Conservation (phyloP, 1,139 yeast genomes). For the Suhomyces yuchorum region DNA sequence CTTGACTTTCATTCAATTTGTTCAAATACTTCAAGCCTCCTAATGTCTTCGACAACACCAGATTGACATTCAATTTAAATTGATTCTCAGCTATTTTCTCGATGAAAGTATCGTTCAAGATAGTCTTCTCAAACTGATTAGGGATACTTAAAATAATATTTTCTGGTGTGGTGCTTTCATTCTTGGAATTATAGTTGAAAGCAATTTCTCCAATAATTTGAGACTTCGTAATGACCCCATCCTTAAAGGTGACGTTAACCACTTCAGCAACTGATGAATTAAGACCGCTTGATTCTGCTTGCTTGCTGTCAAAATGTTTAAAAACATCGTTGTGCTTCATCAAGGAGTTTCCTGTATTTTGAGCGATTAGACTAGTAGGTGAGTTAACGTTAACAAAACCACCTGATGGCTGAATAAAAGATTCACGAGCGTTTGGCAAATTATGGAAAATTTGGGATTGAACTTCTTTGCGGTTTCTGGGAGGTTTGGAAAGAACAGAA, state of each 20-base stretch:
- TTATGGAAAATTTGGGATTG: constrained; percentile 59
- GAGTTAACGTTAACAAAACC: constrained; percentile 9
- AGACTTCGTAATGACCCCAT: constrained; percentile 59
- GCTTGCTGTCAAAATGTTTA: constrained; percentile 45
- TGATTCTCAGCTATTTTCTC: constrained; percentile 32
- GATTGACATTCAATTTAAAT: constrained; percentile 36
- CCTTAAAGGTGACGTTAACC: constrained; percentile 71
- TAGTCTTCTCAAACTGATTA: constrained; percentile 34
- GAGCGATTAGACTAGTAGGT: constrained; percentile 24
- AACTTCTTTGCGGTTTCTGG: constrained; percentile 43
- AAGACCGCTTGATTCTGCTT: constrained; percentile 55
- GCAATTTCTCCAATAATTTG: constrained; percentile 81
- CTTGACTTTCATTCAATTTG: constrained; percentile 39
- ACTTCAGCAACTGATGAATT: constrained; percentile 81
- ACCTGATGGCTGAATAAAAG: constrained; percentile 26
- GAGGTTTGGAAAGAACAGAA: constrained; percentile 6
- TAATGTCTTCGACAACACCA: constrained; percentile 56
- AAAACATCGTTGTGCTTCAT: constrained; percentile 33
- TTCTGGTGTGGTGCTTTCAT: constrained; percentile 16
- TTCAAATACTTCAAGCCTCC: constrained; percentile 74
- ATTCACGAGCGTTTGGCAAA: constrained; percentile 46
- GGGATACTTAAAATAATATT: constrained; percentile 35
- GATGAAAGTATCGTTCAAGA: constrained; percentile 48
- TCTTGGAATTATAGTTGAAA: constrained; percentile 55
- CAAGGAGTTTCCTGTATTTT: constrained; percentile 28